A percentile compares a stretch with the other conserved stretches of the same genome.
Conservation (phyloP, 2,329 filamentous ascomycete species). For the Penicillium griseofulvum region DNA sequence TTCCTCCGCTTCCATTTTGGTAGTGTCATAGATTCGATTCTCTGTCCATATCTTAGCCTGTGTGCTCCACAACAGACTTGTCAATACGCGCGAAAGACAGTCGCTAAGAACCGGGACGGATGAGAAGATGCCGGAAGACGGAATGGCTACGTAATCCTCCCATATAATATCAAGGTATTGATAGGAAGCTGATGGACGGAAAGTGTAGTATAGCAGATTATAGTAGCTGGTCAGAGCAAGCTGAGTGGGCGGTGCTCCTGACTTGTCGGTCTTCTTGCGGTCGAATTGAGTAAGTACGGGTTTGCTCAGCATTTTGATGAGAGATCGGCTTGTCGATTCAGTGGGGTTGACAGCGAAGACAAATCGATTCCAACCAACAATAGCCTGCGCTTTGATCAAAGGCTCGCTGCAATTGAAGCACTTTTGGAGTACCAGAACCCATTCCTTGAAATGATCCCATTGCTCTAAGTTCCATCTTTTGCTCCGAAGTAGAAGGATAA, state of each 20-base stretch:
- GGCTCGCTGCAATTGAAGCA: conserved; percentile 80
- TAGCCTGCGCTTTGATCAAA: conserved; percentile 70
- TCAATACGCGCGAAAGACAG: conserved; percentile 67
- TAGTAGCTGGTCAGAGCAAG: conserved; percentile 71
- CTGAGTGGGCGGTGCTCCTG: conserved; percentile 48
- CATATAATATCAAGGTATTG: conserved; percentile 73
- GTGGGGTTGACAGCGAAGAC: conserved; percentile 70
- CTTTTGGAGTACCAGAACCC: conserved; percentile 74
- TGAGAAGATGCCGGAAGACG: conserved; percentile 60
- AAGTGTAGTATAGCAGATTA: conserved; percentile 77
- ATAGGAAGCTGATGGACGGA: conserved; percentile 66
- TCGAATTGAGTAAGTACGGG: conserved; percentile 69
- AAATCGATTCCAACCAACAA: conserved; percentile 81
- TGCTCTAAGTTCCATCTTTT: conserved; percentile 57
- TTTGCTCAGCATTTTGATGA: conserved; percentile 64
- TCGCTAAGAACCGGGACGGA: conserved; percentile 52
- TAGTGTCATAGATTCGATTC: conserved; percentile 64
- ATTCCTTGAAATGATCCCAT: conserved; percentile 72
- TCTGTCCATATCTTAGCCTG: conserved; percentile 67
- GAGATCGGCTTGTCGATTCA: conserved; percentile 53
- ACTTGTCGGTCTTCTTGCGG: conserved; percentile 57
- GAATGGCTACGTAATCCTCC: conserved; percentile 67
- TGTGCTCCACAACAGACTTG: conserved; percentile 59
- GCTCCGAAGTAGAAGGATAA: conserved; percentile 71
- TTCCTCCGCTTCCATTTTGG: conserved; percentile 64